A percentile compares a stretch with the other conserved stretches of the same genome.
phyloP scores from a whole-genome alignment of 176 grass and related monocot genomes.

The Metroxylon sagu region DNA sequence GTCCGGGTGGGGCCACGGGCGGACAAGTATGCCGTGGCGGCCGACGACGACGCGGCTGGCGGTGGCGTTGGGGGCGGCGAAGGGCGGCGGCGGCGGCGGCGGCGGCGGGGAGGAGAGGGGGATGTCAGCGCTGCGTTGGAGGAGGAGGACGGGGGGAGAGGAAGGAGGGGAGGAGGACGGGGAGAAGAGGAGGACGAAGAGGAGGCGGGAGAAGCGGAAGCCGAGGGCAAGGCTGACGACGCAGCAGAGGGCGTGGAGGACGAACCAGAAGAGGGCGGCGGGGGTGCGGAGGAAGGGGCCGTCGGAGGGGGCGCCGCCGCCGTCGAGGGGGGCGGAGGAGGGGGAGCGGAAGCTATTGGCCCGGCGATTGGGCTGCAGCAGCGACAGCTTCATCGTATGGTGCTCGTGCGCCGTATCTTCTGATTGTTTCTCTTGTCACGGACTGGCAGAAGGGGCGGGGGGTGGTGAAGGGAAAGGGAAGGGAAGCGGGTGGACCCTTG shows the following conservation, averaged over 20 bases:
- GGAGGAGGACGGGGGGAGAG: not conserved
- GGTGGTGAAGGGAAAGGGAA: no score
- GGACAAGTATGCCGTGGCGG: constrained; percentile 27
- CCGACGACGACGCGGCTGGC: constrained; percentile 4
- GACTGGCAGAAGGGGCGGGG: no score
- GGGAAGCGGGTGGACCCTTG: no score
- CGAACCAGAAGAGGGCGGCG: constrained; percentile 8
- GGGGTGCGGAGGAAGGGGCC: not conserved
- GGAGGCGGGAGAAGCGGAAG: constrained; percentile 14
- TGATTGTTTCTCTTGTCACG: no score
- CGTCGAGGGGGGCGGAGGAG: not conserved
- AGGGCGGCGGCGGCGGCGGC: not conserved
- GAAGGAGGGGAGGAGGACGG: not conserved
- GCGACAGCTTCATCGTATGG: not conserved
- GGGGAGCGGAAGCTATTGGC: not conserved
- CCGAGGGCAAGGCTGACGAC: constrained; percentile 8
- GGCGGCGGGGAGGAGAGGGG: not conserved
- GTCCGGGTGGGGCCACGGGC: constrained; percentile 17
- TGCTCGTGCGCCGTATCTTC: no score
- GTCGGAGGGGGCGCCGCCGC: not conserved
- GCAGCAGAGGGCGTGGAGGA: constrained; percentile 4
- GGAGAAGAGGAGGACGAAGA: constrained; percentile 19
- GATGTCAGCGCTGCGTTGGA: not conserved
- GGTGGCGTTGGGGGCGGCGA: not conserved
- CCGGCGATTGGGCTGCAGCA: constrained; percentile 11